Base-by-base conservation (phyloP, 2,329 filamentous ascomycete genomes). In the Dryadomyces quercus-mongolicae region DNA sequence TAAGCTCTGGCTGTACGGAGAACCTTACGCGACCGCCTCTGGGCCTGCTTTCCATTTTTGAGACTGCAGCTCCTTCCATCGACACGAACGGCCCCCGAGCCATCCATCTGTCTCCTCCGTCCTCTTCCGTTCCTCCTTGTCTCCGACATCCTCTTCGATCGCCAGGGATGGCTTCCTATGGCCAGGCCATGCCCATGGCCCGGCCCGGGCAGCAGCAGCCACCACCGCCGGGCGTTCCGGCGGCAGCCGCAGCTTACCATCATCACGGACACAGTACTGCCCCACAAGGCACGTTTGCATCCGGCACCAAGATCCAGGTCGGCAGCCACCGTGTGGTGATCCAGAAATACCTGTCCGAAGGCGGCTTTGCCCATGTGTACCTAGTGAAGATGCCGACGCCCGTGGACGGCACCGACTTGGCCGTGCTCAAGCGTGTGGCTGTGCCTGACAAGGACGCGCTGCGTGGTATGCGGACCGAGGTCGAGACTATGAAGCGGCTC, bases 401-500 rank as follows among this genome's bases (percentile, higher is more conserved):
- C 55, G 74, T 91, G 64, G 81, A 88, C 67, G 86, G 87, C 58
- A 85, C 86, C 60, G 86, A 94, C 62, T 75, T 82, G 62, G 90
- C 88, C 13, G 91, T 96, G 50, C 75, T 96, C 65, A 96, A 98
- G 77, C 80, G 93, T 65, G 93, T 98, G 56, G 93, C 93, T 40
- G 93, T 97, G 52, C 90, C 93, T 36, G 93, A 98, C 71, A 96
- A 95, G 76, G 88, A 95, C 60, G 82, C 92, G 56, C 76, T 98
- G 71, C 87, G 88, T 59, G 91, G 88, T 69, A 97, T 98, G 93
- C 84, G 93, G 69, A 97, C 85, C 61, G 93, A 98, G 76, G 93
- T 98, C 62, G 93, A 98, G 74, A 98, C 93, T 15, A 98, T 98
- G 93, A 98, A 98, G 82, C 91, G 93, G 71, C 78, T 98, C 63